Evolutionary conservation across 1,284 basidiomycete species (phyloP), one percentile per base, ranked within the genome.

Genomic region (Tremellales sp.): DNA sequence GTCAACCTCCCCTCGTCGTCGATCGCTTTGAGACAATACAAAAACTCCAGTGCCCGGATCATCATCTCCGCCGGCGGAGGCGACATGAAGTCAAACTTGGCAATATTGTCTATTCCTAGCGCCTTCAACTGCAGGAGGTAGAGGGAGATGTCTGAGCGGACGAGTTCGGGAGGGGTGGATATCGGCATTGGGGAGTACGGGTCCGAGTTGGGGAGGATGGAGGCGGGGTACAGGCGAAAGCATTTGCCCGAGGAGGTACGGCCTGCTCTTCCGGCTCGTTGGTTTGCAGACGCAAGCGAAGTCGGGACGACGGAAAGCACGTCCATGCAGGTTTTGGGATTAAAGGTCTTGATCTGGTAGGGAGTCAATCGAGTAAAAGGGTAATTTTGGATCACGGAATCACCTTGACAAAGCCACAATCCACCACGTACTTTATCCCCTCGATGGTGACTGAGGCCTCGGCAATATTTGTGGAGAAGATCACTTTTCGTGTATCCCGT

Each of bases 401-500:
- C 54, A 88, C 88, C 79, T 98, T 98, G 54, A 94, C 92, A 61
- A 92, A 89, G 3, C 94, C 95, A 46, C 82, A 85, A 63, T 99
- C 94, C 4, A 98, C 79, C n/a, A 99, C 93, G 64, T 85, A 97
- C 58, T 85, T 85, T 55, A 98, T 85, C 1, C 91, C 91, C 40
- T 97, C 90, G 48, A 98, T 95, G 0, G 94, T 98, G 13, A 98
- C 86, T 69, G 89, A 93, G 18, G 94, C 89, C 74, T 98, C 95
- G 14, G 95, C 94, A 42, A 97, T 93, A 66, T 98, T 98, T 0
- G 95, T 98, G 1, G 90, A 81, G 22, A 97, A 79, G 41, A 99
- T 84, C 42, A 95, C 83, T 69, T 98, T 99, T 45, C 95, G 80
- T 3, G 78, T 81, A 39, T 86, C 85, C 28, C 78, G 74, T 16